Conservation (phyloP, 1,284 basidiomycete species). For the Taiwanofungus camphoratus region DNA sequence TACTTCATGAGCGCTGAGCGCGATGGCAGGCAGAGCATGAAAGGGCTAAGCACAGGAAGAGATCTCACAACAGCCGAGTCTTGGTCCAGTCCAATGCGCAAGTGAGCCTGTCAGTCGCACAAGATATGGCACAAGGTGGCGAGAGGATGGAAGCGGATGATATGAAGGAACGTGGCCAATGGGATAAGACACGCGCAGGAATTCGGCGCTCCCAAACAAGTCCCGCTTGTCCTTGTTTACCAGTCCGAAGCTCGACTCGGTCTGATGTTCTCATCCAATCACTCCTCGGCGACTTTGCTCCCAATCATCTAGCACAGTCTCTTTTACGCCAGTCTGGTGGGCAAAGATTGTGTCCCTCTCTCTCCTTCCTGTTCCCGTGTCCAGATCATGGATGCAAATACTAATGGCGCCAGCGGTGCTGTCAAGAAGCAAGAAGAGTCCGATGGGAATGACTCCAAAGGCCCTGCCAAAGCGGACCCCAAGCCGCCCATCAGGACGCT, state of each 20-base stretch:
- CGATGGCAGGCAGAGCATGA: no score
- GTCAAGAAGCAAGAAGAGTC: slow-evolving; percentile 39
- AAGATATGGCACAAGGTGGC: no score
- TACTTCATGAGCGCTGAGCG: no score
- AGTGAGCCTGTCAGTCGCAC: no score
- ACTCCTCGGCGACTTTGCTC: slow-evolving; percentile 17
- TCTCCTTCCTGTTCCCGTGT: slow-evolving; percentile 6
- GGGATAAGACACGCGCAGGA: slow-evolving; percentile 9
- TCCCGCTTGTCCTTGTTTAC: slow-evolving; percentile 26
- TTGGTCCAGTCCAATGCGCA: no score
- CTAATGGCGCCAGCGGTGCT: slow-evolving; percentile 20
- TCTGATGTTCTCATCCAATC: slow-evolving; percentile 13
- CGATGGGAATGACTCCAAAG: slow-evolving; percentile 34
- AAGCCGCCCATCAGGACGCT: slow-evolving; percentile 70
- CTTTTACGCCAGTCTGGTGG: slow-evolving; percentile 6
- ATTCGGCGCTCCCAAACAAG: slow-evolving; percentile 11
- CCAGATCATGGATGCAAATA: slow-evolving; percentile 26
- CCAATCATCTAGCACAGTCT: slow-evolving; percentile 8
- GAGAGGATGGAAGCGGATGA: no score
- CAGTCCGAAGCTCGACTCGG: slow-evolving; percentile 5
- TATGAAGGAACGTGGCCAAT: slow-evolving; percentile 1
- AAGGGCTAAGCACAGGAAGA: no score
- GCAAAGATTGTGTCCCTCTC: slow-evolving; percentile 4
- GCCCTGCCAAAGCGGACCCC: slow-evolving; percentile 46
- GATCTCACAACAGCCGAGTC: no score